Base-by-base conservation (phyloP, 2,329 filamentous ascomycete genomes). In the Allantophomopsis cytisporea region DNA sequence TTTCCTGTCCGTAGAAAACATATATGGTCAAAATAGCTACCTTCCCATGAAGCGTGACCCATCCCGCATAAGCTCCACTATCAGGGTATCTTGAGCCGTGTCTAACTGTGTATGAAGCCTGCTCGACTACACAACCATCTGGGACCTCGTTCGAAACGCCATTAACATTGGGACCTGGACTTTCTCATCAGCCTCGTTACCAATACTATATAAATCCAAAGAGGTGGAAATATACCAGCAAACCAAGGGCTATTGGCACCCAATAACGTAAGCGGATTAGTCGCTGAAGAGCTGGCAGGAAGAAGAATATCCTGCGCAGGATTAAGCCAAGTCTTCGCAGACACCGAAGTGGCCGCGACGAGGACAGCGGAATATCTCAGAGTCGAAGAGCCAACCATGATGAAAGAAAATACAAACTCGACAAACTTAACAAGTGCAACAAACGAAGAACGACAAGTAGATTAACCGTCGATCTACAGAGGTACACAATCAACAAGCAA, bases 61-160 rank as follows among this genome's bases (percentile, higher is more conserved):
- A 82, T 35, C 64, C 63, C 5, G 60, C 57, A 43, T 79, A 78
- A 5, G 77, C 73, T 4, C 74, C 72, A 1, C 58, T 58, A 45
- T 80, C 76, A 1, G 75, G 76, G 49, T 71, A 82, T 33, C 76
- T 64, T 33, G 72, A 76, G 14, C 76, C 77, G 58, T 80, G 76
- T 14, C 75, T 68, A 2, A 66, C 63, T 28, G 75, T 58, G 44
- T 76, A 79, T 5, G 71, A 70, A 3, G 69, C 74, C 48, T 76
- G 68, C 42, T 80, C 72, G 4, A 81, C 67, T 8, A 58, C 59
- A 51, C 76, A 81, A 34, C 66, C 62, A 1, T 66, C 60, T 1
- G 76, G 76, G 2, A 73, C 60, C 4, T 68, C 61, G 21, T 66
- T 58, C 0, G 68, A 68, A 40, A 80, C 71, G 11, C 59, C 62